Conservation (phyloP, 257 asterid species). For the Euphrasia confusa region DNA sequence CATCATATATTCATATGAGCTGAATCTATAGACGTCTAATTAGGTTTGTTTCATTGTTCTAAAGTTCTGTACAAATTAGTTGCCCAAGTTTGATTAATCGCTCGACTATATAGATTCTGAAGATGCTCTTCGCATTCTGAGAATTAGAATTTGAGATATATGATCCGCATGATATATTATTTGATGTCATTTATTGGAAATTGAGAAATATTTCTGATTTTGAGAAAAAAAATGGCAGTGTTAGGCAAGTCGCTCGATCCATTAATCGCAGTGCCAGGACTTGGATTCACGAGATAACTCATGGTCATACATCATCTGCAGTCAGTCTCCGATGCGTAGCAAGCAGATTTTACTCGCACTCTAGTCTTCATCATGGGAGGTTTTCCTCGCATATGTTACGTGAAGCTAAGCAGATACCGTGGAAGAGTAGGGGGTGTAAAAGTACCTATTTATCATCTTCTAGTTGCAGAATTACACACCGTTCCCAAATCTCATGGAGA, state of each 20-base stretch:
- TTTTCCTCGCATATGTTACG: constrained; percentile 33
- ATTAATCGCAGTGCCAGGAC: constrained; percentile 34
- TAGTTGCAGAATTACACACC: constrained; percentile 35
- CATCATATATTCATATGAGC: not conserved
- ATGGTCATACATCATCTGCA: constrained; percentile 26
- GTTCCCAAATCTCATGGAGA: constrained; percentile 61
- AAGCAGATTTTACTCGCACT: constrained; percentile 32
- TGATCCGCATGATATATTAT: not conserved
- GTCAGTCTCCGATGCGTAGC: constrained; percentile 30
- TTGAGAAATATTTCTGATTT: constrained; percentile 33
- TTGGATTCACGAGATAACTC: constrained; percentile 30
- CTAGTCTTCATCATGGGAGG: constrained; percentile 34
- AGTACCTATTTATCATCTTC: constrained; percentile 27
- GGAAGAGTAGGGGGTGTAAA: constrained; percentile 31
- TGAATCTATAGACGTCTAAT: constrained; percentile 1
- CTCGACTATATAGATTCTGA: not conserved
- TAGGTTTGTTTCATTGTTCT: not conserved
- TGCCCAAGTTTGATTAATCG: not conserved
- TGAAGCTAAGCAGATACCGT: constrained; percentile 39
- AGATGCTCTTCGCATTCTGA: constrained; percentile 5
- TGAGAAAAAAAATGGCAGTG: constrained; percentile 33
- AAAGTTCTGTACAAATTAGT: not conserved
- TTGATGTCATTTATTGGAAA: constrained; percentile 16
- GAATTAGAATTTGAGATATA: constrained; percentile 16
- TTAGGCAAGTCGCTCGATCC: constrained; percentile 42